These are phyloP conservation scores for Periglandula ipomoeae DNA, from an alignment of 2,329 filamentous ascomycete species.

Conservation along the genomic window DNA sequence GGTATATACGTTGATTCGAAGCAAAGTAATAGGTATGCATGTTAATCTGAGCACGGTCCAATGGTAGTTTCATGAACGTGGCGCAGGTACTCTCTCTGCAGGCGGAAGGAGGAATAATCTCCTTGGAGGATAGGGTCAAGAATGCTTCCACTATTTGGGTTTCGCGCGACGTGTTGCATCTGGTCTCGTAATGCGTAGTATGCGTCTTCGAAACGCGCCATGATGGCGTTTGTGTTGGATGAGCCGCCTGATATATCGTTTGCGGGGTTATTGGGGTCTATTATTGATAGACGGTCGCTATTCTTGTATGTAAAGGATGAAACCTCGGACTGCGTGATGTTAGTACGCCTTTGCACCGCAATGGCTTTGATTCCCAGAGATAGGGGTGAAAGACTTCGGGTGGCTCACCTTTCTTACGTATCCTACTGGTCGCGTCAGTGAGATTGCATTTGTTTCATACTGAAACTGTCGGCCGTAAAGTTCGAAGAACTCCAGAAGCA, in stretches of 20 bases:
- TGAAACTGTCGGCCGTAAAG: constrained; percentile 82
- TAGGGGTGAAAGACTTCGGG: no score
- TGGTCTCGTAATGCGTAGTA: constrained; percentile 46
- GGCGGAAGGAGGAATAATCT: constrained; percentile 66
- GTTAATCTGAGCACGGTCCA: constrained; percentile 23
- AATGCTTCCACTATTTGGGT: constrained; percentile 32
- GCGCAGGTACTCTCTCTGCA: constrained; percentile 56
- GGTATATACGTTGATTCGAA: no score
- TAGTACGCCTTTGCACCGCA: no score
- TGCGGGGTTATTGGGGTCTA: constrained; percentile 75
- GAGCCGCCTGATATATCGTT: constrained; percentile 93
- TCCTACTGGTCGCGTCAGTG: constrained; percentile 58
- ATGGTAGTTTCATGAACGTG: constrained; percentile 37
- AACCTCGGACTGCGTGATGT: constrained; percentile 30
- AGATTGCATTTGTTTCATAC: constrained; percentile 60
- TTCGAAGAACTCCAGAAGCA: constrained; percentile 81
- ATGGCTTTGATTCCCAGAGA: no score
- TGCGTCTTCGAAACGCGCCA: constrained; percentile 60
- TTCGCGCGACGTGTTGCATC: constrained; percentile 41
- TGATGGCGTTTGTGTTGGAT: constrained; percentile 56
- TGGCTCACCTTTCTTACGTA: constrained; percentile 67
- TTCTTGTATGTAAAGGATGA: constrained; percentile 46
- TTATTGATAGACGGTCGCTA: constrained; percentile 66
- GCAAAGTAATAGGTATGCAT: no score
- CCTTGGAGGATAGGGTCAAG: constrained; percentile 65